A percentile compares a stretch with the other conserved stretches of the same genome.
These are phyloP conservation scores for Exophiala sp. DNA, from an alignment of 2,329 filamentous ascomycete species.

Conservation along the genomic window DNA sequence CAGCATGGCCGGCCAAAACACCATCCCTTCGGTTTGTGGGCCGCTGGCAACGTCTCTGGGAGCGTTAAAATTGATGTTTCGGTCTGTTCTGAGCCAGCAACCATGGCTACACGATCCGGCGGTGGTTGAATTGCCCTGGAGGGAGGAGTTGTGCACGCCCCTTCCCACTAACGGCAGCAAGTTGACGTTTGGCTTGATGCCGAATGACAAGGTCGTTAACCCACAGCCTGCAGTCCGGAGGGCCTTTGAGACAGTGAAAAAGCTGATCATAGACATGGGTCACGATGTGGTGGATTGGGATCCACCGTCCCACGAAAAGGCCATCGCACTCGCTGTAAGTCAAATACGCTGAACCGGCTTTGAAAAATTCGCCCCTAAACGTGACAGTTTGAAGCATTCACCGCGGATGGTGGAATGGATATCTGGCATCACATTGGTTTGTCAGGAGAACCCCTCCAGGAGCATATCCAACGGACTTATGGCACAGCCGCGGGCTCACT, in stretches of 20 bases:
- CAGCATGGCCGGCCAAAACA: conserved; percentile 41
- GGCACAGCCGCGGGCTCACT: background rate
- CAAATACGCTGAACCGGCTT: background rate
- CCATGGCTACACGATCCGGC: conserved; percentile 42
- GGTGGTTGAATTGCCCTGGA: conserved; percentile 52
- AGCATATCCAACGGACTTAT: background rate
- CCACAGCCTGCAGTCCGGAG: conserved; percentile 56
- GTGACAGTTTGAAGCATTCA: conserved; percentile 3
- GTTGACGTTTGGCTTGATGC: conserved; percentile 48
- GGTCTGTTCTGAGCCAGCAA: conserved; percentile 39
- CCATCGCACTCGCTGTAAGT: conserved; percentile 1
- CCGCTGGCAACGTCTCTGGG: conserved; percentile 33
- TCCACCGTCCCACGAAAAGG: background rate
- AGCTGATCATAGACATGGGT: conserved; percentile 43
- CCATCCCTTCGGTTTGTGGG: conserved; percentile 47
- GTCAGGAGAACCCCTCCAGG: conserved; percentile 42
- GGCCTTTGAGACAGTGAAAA: conserved; percentile 17
- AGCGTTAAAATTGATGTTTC: conserved; percentile 27
- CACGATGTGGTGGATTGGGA: conserved; percentile 7
- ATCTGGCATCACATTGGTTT: conserved; percentile 48
- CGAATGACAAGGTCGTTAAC: conserved; percentile 45
- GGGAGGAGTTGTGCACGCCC: conserved; percentile 5
- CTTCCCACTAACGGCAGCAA: conserved; percentile 27
- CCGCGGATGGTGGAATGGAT: conserved; percentile 51
- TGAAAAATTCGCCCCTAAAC: background rate